These are phyloP conservation scores for Hansenula sp. DNA, from an alignment of 1,139 yeast genomes.

Conservation along the genomic window DNA sequence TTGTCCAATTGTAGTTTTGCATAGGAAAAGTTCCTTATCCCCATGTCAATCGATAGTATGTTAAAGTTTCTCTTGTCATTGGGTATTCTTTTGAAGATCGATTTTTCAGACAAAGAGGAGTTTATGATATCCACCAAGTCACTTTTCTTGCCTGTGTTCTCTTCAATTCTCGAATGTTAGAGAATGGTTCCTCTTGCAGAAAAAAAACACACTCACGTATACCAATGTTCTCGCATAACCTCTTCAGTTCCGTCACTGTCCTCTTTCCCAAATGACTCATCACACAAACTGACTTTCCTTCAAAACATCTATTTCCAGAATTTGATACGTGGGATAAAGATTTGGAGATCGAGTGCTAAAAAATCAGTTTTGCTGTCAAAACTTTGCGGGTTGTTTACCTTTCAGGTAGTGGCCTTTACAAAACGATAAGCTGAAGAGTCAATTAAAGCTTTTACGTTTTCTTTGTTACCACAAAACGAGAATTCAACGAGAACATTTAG, in stretches of 20 bases:
- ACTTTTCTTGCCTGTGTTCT: slow-evolving; percentile 10
- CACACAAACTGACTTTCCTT: too few relatives aligned
- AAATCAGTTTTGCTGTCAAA: too few relatives aligned
- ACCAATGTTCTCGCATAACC: slow-evolving; percentile 17
- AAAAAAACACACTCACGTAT: neutral
- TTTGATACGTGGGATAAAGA: too few relatives aligned
- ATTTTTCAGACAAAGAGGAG: slow-evolving; percentile 4
- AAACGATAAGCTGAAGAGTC: too few relatives aligned
- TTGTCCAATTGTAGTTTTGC: slow-evolving; percentile 21
- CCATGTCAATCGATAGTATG: slow-evolving; percentile 39
- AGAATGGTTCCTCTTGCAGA: neutral
- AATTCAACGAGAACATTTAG: too few relatives aligned
- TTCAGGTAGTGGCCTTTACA: too few relatives aligned
- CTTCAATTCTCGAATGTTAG: neutral
- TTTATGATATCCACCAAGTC: slow-evolving; percentile 4
- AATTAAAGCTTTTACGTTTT: too few relatives aligned
- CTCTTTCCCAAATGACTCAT: slow-evolving; percentile 8
- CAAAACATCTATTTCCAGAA: too few relatives aligned
- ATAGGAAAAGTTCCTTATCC: slow-evolving; percentile 39
- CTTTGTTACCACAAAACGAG: too few relatives aligned
- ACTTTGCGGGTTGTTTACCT: too few relatives aligned
- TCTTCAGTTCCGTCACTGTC: slow-evolving; percentile 12
- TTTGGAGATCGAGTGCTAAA: too few relatives aligned
- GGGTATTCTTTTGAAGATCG: slow-evolving; percentile 10
- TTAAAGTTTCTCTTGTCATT: slow-evolving; percentile 16